Base-by-base conservation (phyloP, 73 alveolate species). In the Blepharisma japonicum region DNA sequence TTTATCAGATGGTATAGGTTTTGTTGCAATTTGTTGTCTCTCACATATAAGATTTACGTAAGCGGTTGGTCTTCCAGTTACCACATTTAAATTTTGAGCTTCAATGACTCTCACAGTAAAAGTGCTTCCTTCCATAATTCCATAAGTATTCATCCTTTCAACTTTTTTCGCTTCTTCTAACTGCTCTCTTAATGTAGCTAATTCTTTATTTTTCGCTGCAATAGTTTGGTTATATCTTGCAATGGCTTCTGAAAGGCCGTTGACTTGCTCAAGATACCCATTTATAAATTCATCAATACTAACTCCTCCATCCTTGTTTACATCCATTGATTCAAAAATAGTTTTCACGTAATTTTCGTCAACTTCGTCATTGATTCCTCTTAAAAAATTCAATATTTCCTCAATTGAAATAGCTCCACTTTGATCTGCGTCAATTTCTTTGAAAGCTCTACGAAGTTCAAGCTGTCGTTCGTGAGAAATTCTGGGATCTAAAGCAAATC, bases 51-150 rank as follows among this genome's bases (percentile, higher is more conserved):
- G 72, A 38, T 82, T 72, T 2, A 78, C 80, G 42, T 87, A 87
- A 7, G 91, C 88, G 42, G 80, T 86, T 53, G 90, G 68, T 2
- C 76, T 68, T 6, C 92, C 92, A 46, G 71, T 55, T 6, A 76
- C 18, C 55, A 92, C 81, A 6, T 56, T 80, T 6, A 88, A 56
- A 68, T 88, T 83, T 53, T 84, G 68, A 1, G 92, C 95, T 51
- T 84, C 92, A 23, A 84, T 53, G 0, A 88, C 86, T 9, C 86
- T 46, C 47, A 85, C 92, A 27, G 92, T 74, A 23, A 88, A 47
- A 0, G 68, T 27, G 5, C 84, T 55, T 23, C 85, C 92, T 42
- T 72, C 81, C 85, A 84, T 87, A 5, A 88, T 32, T 6, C 89
- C 89, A 21, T 67, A 85, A 1, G 68, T n/a, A 66, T 88, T 88